Percentiles rank a stretch among this genome's conserved stretches.
phyloP scores from a whole-genome alignment of 257 asterid species.

The Prunella vulgaris region DNA sequence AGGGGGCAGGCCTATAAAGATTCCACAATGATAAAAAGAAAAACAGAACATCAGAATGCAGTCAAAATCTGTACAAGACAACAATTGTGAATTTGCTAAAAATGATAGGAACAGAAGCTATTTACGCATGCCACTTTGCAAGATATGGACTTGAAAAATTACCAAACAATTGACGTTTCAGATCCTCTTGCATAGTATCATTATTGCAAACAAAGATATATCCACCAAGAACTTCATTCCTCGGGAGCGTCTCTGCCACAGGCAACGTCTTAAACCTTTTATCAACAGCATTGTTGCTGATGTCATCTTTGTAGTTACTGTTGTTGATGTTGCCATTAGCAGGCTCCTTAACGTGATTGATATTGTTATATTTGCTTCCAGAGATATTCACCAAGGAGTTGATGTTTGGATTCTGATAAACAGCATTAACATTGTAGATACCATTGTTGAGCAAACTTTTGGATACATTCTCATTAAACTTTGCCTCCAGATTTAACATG shows the following conservation, averaged over 20 bases:
- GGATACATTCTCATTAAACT: slow-evolving; percentile 47
- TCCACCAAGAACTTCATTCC: slow-evolving; percentile 93
- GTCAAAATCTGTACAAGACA: not conserved
- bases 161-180: slow-evolving; percentile 91
- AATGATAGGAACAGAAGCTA: not conserved
- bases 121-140: not conserved
- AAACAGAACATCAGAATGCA: not conserved
- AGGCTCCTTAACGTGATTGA: slow-evolving; percentile 48
- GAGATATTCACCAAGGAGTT: slow-evolving; percentile 40
- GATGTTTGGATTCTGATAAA: slow-evolving; percentile 53
- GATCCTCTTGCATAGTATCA: slow-evolving; percentile 95
- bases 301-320: slow-evolving; percentile 43
- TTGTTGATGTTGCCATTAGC: slow-evolving; percentile 28
- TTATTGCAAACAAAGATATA: slow-evolving; percentile 96
- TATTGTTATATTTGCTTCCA: slow-evolving; percentile 46
- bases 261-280: slow-evolving; percentile 97
- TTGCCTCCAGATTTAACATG: slow-evolving; percentile 68
- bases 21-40: not conserved
- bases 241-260: slow-evolving; percentile 86
- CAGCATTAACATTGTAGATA: slow-evolving; percentile 49
- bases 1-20: slow-evolving; percentile 78
- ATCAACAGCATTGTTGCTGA: slow-evolving; percentile 44
- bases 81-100: not conserved
- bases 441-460: slow-evolving; percentile 45
- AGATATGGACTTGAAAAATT: slow-evolving; percentile 21